Base-by-base conservation (phyloP, 192 early-diverging fungal genomes). In the Entomortierella chlamydospora region DNA sequence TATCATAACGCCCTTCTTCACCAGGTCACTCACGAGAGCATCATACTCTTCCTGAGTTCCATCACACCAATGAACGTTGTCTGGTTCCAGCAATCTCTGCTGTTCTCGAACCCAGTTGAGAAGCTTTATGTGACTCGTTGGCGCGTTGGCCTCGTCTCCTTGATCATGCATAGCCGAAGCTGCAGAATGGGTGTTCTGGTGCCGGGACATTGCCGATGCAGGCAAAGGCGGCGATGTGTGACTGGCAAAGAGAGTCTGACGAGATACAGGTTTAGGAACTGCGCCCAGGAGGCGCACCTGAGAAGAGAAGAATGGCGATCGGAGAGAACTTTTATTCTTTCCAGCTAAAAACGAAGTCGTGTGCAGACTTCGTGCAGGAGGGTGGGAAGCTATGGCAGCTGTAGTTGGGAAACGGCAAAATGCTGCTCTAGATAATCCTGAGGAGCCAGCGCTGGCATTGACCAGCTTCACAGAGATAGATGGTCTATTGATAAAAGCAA, bases 51-150 rank as follows among this genome's bases (percentile, higher is more conserved):
- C 68, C 29, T 79, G 34, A 4, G 76, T 66, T 0, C 76, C 76
- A 65, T 79, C 76, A 25, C 76, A 79, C 76, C 76, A 79, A 31
- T 79, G 76, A 18, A 79, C 68, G 37, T 70, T 47, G 39, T 79
- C 76, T 20, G 76, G 76, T 39, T 79, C 76, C 0, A 79, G 63
- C 18, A 79, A 25, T 10, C 59, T 10, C 33, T 70, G 68, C 43
- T 79, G 76, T 4, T 62, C 76, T 43, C 57, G 76, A 45, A 79
- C 68, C 76, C 76, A 79, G n/a, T 50, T 23, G 39, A 66, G 7
- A 6, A 79, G 68, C 20, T 66, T 79, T 13, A 30, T 23, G 31
- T 79, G 76, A 0, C 23, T 20, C n/a, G 68, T 79, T 18, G 76
- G 63, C 4, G 57, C 42, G 4, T 47, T 20, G 6, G 31, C 31